These are phyloP conservation scores for Pseudopediastrum boryanum DNA, from an alignment of 139 green algal genomes.

Conservation along the genomic window DNA sequence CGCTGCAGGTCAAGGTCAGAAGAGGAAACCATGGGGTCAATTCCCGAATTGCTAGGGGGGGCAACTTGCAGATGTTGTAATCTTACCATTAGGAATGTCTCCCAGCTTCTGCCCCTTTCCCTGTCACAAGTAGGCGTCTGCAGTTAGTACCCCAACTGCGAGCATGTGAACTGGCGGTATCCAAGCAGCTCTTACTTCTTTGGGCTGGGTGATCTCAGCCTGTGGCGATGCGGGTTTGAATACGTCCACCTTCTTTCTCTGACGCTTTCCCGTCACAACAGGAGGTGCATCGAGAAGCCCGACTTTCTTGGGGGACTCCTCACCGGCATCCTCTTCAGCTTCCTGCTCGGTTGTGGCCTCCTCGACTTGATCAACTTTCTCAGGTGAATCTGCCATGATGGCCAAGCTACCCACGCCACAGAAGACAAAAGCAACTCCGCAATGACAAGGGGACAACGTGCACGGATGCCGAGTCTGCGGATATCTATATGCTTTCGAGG, in stretches of 20 bases:
- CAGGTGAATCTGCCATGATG: too few relatives aligned
- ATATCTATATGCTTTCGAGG: too few relatives aligned
- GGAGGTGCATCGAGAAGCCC: neutral
- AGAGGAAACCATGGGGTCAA: neutral
- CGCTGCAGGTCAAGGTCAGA: constrained; percentile 42
- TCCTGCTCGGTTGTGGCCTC: constrained; percentile 5
- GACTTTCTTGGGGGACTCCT: neutral
- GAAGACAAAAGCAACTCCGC: too few relatives aligned
- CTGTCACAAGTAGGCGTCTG: constrained; percentile 37
- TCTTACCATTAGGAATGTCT: constrained; percentile 78
- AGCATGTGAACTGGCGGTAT: neutral
- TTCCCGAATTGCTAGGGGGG: neutral
- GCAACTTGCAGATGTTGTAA: neutral
- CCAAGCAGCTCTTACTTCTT: constrained; percentile 16
- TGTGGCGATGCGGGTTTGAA: neutral
- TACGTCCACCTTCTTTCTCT: constrained; percentile 26
- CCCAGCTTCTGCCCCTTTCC: constrained; percentile 68
- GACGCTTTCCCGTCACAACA: constrained; percentile 17
- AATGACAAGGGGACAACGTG: too few relatives aligned
- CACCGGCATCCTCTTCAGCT: neutral
- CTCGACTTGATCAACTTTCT: constrained; percentile 14
- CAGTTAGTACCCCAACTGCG: neutral
- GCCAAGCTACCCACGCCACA: too few relatives aligned
- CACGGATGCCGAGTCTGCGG: too few relatives aligned
- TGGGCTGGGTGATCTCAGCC: neutral